Evolutionary conservation across 2,329 filamentous ascomycete genomes (phyloP), one percentile per base, ranked within the genome.

Genomic region (Colletotrichum lini): DNA sequence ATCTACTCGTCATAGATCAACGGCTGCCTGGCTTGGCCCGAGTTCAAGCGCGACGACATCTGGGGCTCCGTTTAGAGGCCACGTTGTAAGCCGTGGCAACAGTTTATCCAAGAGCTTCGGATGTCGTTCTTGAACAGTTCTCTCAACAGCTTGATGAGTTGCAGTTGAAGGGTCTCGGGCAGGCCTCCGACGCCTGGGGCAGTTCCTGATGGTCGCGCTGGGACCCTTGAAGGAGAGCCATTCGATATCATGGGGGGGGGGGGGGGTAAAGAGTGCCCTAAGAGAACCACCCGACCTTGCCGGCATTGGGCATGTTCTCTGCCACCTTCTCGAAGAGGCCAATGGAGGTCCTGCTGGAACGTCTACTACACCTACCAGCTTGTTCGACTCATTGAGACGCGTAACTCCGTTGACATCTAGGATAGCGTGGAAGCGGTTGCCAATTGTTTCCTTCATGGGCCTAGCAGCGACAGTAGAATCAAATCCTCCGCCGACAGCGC

Each of bases 381-480:
- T 35, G 30, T 9, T 35, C 30, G 30, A 95, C 82, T 99, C 96
- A 78, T 98, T 92, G 40, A 96, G 86, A 47, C 96, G 91, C 88
- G 98, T 91, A 63, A 94, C 86, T 23, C 80, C 95, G 75, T 93
- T 98, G 83, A 98, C 92, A 9, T 98, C 91, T 23, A 98, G 88
- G 4, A 97, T 89, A 18, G 94, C 94, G 75, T 95, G 89, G 85
- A 98, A 97, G 18, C 95, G 89, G 78, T 95, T 72, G 68, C 84
- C 87, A 78, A 98, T 98, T 8, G 95, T 95, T 78, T 94, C 91
- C 75, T 92, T 87, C 93, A 97, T 96, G 23, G 98, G 87, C 81
- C 91, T 93, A 0, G 94, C 94, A 2, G 92, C 95, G 13, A 98
- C 95, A 3, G 95, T 98, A 42, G 40, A 47, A 21, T 98, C 95